These are phyloP conservation scores for Zarea fungicola DNA, from an alignment of 2,329 filamentous ascomycete species.

Conservation along the genomic window DNA sequence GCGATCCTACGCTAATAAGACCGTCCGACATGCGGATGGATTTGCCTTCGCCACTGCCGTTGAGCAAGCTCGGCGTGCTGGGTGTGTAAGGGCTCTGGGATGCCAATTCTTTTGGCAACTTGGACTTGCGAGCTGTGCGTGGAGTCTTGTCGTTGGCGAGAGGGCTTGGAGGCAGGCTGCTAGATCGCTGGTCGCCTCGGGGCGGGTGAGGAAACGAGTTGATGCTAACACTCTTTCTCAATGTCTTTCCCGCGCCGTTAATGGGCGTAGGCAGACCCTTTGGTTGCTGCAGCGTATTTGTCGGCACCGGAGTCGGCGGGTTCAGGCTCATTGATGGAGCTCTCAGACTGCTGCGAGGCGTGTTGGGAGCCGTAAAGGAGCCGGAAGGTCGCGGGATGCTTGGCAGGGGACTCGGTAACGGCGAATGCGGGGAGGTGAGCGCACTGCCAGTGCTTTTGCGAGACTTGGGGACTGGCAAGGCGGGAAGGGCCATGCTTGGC, in stretches of 20 bases:
- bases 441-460: conserved; percentile 58
- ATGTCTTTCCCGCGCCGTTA: conserved; percentile 58
- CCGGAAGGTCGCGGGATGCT: not conserved
- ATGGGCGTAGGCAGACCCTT: conserved; percentile 47
- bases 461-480: conserved; percentile 67
- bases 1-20: conserved; percentile 71
- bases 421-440: conserved; percentile 27
- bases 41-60: conserved; percentile 72
- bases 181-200: conserved; percentile 53
- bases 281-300: conserved; percentile 50
- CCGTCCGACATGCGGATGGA: conserved; percentile 69
- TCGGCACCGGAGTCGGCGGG: conserved; percentile 49
- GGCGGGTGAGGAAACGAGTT: conserved; percentile 91
- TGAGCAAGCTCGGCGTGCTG: conserved; percentile 67
- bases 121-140: conserved; percentile 46
- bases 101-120: conserved; percentile 50
- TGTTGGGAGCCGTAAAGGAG: conserved; percentile 38
- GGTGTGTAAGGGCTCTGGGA: conserved; percentile 40
- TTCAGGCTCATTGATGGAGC: conserved; percentile 51
- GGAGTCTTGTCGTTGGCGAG: conserved; percentile 46
- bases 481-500: conserved; percentile 66
- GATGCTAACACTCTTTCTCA: conserved; percentile 88
- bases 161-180: conserved; percentile 59
- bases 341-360: conserved; percentile 54
- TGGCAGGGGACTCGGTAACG: not conserved